Percentiles rank a stretch among this genome's conserved stretches.
These are phyloP conservation scores for Ampelomyces quisqualis DNA, from an alignment of 2,329 filamentous ascomycete species.

Conservation along the genomic window DNA sequence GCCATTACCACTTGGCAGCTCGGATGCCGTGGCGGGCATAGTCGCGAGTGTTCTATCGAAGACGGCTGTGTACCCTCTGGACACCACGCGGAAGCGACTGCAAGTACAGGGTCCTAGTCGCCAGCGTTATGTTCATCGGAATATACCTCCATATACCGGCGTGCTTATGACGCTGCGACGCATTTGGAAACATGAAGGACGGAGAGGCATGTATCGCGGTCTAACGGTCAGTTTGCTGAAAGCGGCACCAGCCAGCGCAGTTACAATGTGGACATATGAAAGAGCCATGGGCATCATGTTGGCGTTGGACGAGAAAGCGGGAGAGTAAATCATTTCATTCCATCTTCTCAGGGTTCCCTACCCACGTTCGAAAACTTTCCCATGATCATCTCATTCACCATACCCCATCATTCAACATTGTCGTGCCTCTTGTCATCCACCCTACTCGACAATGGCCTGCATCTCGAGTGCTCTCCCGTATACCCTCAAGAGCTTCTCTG, in stretches of 20 bases:
- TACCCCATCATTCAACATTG: no score
- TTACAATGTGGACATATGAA: constrained; percentile 96
- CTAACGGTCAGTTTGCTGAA: constrained; percentile 88
- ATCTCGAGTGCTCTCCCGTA: no score
- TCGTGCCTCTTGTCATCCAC: no score
- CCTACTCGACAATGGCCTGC: no score
- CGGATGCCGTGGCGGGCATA: constrained; percentile 81
- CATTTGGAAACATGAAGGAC: constrained; percentile 72
- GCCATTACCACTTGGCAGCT: constrained; percentile 68
- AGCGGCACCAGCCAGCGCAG: constrained; percentile 86
- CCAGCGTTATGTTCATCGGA: constrained; percentile 73
- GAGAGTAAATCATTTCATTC: not conserved
- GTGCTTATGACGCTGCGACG: constrained; percentile 65
- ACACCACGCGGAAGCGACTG: constrained; percentile 86
- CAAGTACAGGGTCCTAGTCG: constrained; percentile 94
- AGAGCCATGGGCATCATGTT: constrained; percentile 64
- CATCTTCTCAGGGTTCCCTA: not conserved
- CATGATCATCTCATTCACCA: no score
- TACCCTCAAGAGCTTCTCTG: no score
- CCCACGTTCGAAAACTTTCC: not conserved
- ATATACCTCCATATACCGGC: constrained; percentile 79
- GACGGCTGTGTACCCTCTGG: constrained; percentile 87
- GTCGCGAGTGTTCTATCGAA: constrained; percentile 80
- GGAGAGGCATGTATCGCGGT: constrained; percentile 81
- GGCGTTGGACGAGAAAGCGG: constrained; percentile 21